Percentiles rank a stretch among this genome's conserved stretches.
These are phyloP conservation scores for Solanum hybrid DNA, from an alignment of 305 asterid genomes.

Conservation along the genomic window DNA sequence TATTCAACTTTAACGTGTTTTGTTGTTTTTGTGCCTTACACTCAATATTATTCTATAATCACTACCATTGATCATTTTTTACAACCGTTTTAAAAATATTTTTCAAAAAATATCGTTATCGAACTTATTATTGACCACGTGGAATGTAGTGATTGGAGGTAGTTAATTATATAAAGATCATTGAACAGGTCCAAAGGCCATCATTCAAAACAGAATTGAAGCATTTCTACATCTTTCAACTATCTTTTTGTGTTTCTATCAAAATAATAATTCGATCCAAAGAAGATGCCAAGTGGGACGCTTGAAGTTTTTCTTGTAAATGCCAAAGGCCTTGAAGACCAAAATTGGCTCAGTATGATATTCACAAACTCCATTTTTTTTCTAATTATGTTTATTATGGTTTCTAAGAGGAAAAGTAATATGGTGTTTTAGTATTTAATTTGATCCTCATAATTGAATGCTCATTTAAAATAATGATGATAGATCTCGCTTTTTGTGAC, in stretches of 20 bases:
- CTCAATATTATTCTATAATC: background rate
- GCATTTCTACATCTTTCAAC: background rate
- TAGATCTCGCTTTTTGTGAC: background rate
- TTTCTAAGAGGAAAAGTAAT: background rate
- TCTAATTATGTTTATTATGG: background rate
- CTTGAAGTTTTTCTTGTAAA: slow-evolving; percentile 75
- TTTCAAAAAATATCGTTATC: background rate
- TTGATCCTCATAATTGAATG: background rate
- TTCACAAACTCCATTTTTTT: background rate
- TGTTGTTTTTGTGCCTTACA: background rate
- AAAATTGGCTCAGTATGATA: slow-evolving; percentile 58
- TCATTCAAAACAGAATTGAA: background rate
- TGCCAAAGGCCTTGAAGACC: slow-evolving; percentile 73
- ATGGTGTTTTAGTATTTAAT: background rate
- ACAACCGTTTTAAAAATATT: background rate
- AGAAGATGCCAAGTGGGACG: slow-evolving; percentile 62
- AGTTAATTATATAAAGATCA: background rate
- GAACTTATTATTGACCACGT: background rate
- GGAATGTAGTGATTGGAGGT: background rate
- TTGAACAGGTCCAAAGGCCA: background rate
- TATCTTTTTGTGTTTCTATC: background rate
- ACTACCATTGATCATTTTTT: background rate
- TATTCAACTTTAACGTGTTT: background rate
- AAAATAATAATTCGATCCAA: slow-evolving; percentile 2
- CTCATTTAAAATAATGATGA: background rate